Base-by-base conservation (phyloP, 352 stramenopile species). In the Globisporangium viniferum region DNA sequence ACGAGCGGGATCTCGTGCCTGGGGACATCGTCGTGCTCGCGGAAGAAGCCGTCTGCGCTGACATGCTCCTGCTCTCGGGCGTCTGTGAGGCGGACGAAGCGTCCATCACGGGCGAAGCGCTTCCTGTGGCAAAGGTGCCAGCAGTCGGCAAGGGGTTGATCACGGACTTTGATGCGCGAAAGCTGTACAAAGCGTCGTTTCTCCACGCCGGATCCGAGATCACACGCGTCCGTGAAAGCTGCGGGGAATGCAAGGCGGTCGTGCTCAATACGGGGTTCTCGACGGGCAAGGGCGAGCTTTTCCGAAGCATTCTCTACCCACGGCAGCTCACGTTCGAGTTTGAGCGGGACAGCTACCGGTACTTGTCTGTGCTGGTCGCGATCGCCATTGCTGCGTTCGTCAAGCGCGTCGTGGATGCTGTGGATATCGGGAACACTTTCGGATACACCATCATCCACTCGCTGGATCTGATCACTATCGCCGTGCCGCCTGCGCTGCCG, bases 71-170 rank as follows among this genome's bases (percentile, higher is more conserved):
- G 27, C 33, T 91, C 14, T 72, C 73, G 3, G 85, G 83, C 8
- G 75, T 87, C 39, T 93, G 85, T 27, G 86, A 80, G 35, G 79
- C 74, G 5, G 85, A 93, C 56, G 85, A 93, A 72, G 76, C 83
- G 1, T 89, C 81, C 27, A 74, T 93, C 24, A 93, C 85, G n/a
- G 85, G 83, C 0, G 85, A 93, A 61, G 83, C 84, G 14, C 85
- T 93, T 18, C 85, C 83, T 14, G 83, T 92, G 44, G 86, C 75
- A 15, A 91, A 93, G 61, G 77, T 88, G 39, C 58, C 73, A 1
- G 73, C 67, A 1, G 54, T 59, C 5, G 69, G 68, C 10, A 22
- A 48, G 8, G 67, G 68, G 0, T 39, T 51, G 2, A 14, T 86
- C 7, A 79, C 73, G 1, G 80, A 86, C 5, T 48, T 51, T 2